Percentiles rank a stretch among this genome's conserved stretches.
These are phyloP conservation scores for Phytopythium boreale DNA, from an alignment of 352 stramenopile species.

Conservation along the genomic window DNA sequence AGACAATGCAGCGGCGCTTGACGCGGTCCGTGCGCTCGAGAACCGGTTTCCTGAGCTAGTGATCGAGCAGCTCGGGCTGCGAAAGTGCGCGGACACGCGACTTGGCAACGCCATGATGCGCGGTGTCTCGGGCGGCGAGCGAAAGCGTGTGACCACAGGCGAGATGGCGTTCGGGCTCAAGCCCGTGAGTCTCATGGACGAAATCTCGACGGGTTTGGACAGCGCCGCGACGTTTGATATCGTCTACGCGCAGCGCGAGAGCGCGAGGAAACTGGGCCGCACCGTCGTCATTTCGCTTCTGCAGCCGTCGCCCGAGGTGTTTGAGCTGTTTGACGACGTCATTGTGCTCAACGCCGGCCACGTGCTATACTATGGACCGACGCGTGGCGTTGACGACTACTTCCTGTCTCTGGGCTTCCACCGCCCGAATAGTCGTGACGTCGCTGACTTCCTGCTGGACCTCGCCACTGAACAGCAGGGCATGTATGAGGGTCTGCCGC, in stretches of 20 bases:
- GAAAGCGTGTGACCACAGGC: conserved; percentile 61
- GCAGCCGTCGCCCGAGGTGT: conserved; percentile 83
- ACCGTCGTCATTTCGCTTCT: conserved; percentile 56
- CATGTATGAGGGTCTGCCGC: conserved; percentile 9
- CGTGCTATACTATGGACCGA: conserved; percentile 31
- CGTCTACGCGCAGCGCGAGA: conserved; percentile 55
- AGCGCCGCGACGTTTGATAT: conserved; percentile 65
- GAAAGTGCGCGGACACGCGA: conserved; percentile 42
- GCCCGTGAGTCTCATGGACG: conserved; percentile 77
- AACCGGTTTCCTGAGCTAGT: conserved; percentile 43
- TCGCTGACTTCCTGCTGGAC: conserved; percentile 38
- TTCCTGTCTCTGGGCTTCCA: conserved; percentile 60
- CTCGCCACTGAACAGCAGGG: conserved; percentile 21
- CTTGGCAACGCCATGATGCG: conserved; percentile 42
- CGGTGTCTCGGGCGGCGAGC: conserved; percentile 60
- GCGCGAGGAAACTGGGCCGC: conserved; percentile 24
- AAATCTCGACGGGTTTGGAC: conserved; percentile 93
- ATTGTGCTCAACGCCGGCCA: conserved; percentile 64
- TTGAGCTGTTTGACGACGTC: conserved; percentile 75
- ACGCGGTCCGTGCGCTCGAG: conserved; percentile 18
- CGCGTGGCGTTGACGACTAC: conserved; percentile 33
- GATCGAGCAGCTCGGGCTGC: conserved; percentile 36
- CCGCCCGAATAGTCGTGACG: conserved; percentile 27
- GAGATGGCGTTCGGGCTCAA: conserved; percentile 80
- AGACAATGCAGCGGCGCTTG: conserved; percentile 24